Evolutionary conservation across 768 basidiomycete species (phyloP), one percentile per base, ranked within the genome.

Genomic region (Leccinum rimulosum): DNA sequence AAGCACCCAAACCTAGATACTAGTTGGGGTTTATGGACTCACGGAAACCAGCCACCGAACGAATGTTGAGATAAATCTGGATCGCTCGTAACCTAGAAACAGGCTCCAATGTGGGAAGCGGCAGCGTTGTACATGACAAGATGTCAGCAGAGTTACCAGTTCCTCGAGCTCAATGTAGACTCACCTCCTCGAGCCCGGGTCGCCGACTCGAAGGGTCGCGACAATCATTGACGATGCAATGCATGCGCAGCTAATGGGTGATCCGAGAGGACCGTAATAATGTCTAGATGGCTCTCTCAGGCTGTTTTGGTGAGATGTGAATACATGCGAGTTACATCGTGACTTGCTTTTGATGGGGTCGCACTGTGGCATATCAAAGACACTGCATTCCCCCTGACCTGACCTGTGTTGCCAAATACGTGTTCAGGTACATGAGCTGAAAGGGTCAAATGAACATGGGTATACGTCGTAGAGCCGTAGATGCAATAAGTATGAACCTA

Each of bases 41-140:
- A 38, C 55, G 28, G 51, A 51, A 56, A 38, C 25, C n/a, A 36
- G 54, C 50, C 52, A 58, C 35, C 33, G 4, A n/a, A 12, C 10
- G 52, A 33, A 55, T 50, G 33, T 25, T 38, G 52, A 8, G 50
- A 56, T 30, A 62, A 48, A 59, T 59, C 28, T 50, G 54, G 57
- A 28, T 30, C 12, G 43, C 28, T 40, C 47, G 60, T 64, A 57
- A 59, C 59, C 55, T 61, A 52, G 65, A 52, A 59, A 66, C 61
- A 22, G 12, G 49, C 55, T 53, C 35, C 8, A 27, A 57, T 43
- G 54, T 60, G 58, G 55, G 64, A 66, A 66, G 22, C 35, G 33
- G 51, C 14, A 52, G 35, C 52, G 22, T n/a, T 12, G 31, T n/a
- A 22, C 19, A 4, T n/a, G 30, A 14, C 50, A 35, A 7, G 22